Conservation (phyloP, 148 eudicot genomes). For the Rhododendron ovatum region DNA sequence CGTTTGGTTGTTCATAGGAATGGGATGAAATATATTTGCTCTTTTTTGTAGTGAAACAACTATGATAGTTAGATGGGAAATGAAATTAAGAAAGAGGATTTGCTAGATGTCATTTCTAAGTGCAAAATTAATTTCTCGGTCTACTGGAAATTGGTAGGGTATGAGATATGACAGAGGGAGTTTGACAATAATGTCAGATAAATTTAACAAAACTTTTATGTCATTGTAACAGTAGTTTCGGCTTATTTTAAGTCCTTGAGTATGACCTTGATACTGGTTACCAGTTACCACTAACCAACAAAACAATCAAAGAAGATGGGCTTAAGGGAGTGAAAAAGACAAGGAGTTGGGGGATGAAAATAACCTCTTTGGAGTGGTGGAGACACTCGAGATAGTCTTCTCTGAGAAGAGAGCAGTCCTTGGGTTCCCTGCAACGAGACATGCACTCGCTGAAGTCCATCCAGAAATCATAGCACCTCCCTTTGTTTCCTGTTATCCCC, state of each 20-base stretch:
- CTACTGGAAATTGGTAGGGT: background rate
- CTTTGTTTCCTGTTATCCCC: constrained; percentile 93
- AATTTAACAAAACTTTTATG: background rate
- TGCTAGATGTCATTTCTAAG: background rate
- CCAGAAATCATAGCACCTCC: constrained; percentile 96
- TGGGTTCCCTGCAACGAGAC: constrained; percentile 83
- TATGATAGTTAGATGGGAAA: background rate
- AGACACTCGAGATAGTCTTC: constrained; percentile 99
- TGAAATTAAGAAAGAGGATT: background rate
- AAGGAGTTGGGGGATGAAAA: constrained; percentile 1
- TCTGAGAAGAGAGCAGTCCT: constrained; percentile 76
- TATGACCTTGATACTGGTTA: background rate
- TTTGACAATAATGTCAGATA: background rate
- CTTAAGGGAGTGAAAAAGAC: background rate
- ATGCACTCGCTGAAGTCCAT: constrained; percentile 94
- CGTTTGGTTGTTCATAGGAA: background rate
- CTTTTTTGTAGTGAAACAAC: background rate
- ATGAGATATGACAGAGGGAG: background rate
- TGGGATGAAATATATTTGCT: background rate
- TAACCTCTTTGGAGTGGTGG: constrained; percentile 94
- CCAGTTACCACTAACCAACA: background rate
- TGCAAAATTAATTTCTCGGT: background rate
- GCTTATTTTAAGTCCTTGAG: background rate
- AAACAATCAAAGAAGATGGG: background rate
- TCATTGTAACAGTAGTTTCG: background rate